A percentile compares a stretch with the other conserved stretches of the same genome.
Conservation (phyloP, 169 alveolate genomes). For the Eimeria brunetti region DNA sequence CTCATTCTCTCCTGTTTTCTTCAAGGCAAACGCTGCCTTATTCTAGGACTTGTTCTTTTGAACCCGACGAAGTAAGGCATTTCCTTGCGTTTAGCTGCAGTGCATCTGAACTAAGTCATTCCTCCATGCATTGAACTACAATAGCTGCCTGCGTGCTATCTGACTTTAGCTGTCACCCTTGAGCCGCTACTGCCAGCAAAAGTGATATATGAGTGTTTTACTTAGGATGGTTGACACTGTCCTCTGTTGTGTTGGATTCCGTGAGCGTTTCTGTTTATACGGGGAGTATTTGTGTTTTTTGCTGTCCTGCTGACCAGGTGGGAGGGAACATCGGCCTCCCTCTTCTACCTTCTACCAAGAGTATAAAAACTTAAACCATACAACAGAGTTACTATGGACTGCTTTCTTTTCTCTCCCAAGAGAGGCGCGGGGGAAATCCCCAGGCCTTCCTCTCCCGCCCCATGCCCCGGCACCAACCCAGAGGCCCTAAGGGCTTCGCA, state of each 20-base stretch:
- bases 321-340: neutral
- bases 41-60: neutral
- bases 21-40: neutral
- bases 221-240: too few species aligned
- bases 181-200: too few species aligned
- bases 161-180: too few species aligned
- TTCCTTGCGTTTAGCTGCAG: neutral
- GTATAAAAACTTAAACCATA: neutral
- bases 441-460: neutral
- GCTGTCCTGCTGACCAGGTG: neutral
- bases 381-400: neutral
- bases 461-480: neutral
- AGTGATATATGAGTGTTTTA: too few species aligned
- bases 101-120: too few species aligned
- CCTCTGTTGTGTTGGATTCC: too few species aligned
- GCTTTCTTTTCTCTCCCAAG: neutral
- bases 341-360: neutral
- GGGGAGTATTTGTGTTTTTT: neutral
- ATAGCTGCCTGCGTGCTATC: too few species aligned
- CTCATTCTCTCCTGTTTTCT: neutral
- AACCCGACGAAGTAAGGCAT: neutral
- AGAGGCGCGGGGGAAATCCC: neutral
- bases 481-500: neutral
- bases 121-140: too few species aligned
- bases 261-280: neutral